Evolutionary conservation across 2,329 filamentous ascomycete genomes (phyloP), one percentile per base, ranked within the genome.

Genomic region (Sclerotinia minor): DNA sequence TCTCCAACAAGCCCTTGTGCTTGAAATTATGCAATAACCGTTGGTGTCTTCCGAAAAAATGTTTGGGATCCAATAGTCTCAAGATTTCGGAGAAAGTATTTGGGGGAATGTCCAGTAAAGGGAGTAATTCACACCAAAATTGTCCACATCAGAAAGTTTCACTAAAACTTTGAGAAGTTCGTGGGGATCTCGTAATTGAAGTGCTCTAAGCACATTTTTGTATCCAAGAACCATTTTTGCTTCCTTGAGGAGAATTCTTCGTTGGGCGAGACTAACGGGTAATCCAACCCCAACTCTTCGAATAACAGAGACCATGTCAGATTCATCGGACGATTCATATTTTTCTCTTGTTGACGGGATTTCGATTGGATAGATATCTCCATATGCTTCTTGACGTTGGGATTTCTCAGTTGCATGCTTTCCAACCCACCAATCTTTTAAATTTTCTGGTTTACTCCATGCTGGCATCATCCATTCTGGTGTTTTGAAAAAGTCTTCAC

Each of bases 1-100:
- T 47, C 21, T 65, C 45, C n/a, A 24, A 82, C 69, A 21, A 80
- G 79, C 47, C 82, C 75, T 15, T 79, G 4, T 81, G 75, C 74
- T 89, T 87, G 26, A 86, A 75, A 17, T 83, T 77, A 26, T 78
- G 75, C 64, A 84, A 80, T 24, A 87, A 77, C 29, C 77, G 74
- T 5, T 84, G 78, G 72, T 81, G 80, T 1, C 79, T 79, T 32
- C 79, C 76, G 52, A 86, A 72, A 69, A 85, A 83, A 71, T 83
- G 77, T 32, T 77, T 73, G 0, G 90, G 89, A 68, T 91, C 87
- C 11, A 93, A 77, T 6, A 83, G 81, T 45, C 83, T 82, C 41
- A 94, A 76, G 13, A 90, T 83, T 70, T 90, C 87, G 1, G 87
- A 85, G 73, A 92, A 88, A 0, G 83, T 83, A 1, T 83, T 79